These are phyloP conservation scores for Boletus fagicola DNA, from an alignment of 768 basidiomycete genomes.

Conservation along the genomic window DNA sequence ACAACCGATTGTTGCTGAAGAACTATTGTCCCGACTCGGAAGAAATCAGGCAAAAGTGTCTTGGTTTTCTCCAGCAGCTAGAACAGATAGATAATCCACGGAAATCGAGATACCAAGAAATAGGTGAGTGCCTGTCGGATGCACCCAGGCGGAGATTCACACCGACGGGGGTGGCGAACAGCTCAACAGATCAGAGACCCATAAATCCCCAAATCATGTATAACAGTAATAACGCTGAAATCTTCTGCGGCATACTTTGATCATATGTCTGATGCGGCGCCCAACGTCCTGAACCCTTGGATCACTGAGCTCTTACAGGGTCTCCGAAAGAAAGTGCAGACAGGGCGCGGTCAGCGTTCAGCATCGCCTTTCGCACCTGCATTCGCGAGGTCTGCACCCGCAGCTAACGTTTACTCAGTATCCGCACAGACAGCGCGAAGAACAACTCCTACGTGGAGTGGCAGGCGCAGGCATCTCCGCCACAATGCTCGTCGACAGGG, in stretches of 20 bases:
- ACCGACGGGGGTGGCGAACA: constrained; percentile 5
- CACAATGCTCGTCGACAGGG: not conserved
- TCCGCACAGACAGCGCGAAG: not conserved
- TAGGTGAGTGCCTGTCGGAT: constrained; percentile 41
- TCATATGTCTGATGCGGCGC: not conserved
- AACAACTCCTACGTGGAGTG: not conserved
- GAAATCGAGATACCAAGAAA: constrained; percentile 62
- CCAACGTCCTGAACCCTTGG: not conserved
- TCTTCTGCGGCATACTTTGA: not conserved
- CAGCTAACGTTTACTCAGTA: not conserved
- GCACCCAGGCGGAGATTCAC: not conserved
- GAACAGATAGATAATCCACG: constrained; percentile 64
- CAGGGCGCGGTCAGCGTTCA: not conserved
- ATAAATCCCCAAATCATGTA: constrained; percentile 3
- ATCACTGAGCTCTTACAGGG: not conserved
- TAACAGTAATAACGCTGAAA: not conserved
- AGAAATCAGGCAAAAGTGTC: constrained; percentile 46
- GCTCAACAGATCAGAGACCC: constrained; percentile 20
- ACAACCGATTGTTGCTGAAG: constrained; percentile 66
- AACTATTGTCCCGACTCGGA: constrained; percentile 41
- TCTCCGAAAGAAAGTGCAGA: not conserved
- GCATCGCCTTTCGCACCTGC: not conserved
- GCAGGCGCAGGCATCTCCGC: not conserved
- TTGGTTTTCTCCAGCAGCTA: constrained; percentile 54
- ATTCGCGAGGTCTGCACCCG: not conserved